A percentile compares a stretch with the other conserved stretches of the same genome.
Conservation (phyloP, 352 stramenopile genomes). For the Peronospora belbahrii region DNA sequence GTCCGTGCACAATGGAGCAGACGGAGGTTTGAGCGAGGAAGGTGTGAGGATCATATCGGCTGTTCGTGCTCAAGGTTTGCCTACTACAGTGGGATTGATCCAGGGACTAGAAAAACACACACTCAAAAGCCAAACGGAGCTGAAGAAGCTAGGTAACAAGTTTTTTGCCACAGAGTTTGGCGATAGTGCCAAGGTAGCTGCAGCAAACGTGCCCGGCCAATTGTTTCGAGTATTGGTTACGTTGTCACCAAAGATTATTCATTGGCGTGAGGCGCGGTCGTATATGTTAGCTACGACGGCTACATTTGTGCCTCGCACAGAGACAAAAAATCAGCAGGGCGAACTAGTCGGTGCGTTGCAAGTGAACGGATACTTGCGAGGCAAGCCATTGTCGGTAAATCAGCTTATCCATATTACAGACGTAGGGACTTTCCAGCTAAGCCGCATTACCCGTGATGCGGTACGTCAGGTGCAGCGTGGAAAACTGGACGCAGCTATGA, state of each 20-base stretch:
- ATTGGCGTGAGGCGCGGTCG: slow-evolving; percentile 84
- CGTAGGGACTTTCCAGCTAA: slow-evolving; percentile 91
- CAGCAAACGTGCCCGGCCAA: slow-evolving; percentile 73
- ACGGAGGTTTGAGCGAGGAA: slow-evolving; percentile 77
- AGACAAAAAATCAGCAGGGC: slow-evolving; percentile 33
- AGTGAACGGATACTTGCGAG: slow-evolving; percentile 94
- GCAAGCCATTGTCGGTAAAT: slow-evolving; percentile 91
- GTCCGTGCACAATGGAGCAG: slow-evolving; percentile 67
- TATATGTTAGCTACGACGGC: slow-evolving; percentile 80
- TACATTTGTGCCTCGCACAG: slow-evolving; percentile 40
- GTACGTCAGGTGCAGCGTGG: slow-evolving; percentile 40
- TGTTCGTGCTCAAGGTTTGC: slow-evolving; percentile 89
- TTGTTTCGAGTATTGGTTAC: slow-evolving; percentile 77
- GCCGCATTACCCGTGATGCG: slow-evolving; percentile 46
- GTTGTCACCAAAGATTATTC: slow-evolving; percentile 73
- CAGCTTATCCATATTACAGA: slow-evolving; percentile 95
- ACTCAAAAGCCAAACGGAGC: slow-evolving; percentile 61
- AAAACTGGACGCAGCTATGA: slow-evolving; percentile 31
- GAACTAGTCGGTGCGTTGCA: slow-evolving; percentile 61
- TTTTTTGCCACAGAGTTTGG: slow-evolving; percentile 89
- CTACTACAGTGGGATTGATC: slow-evolving; percentile 78
- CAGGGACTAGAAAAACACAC: slow-evolving; percentile 73
- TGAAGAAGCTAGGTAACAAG: slow-evolving; percentile 80
- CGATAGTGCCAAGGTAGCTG: slow-evolving; percentile 67
- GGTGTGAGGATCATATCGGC: slow-evolving; percentile 88